These are phyloP conservation scores for Podaxis pistillaris DNA, from an alignment of 768 basidiomycete genomes.

Conservation along the genomic window DNA sequence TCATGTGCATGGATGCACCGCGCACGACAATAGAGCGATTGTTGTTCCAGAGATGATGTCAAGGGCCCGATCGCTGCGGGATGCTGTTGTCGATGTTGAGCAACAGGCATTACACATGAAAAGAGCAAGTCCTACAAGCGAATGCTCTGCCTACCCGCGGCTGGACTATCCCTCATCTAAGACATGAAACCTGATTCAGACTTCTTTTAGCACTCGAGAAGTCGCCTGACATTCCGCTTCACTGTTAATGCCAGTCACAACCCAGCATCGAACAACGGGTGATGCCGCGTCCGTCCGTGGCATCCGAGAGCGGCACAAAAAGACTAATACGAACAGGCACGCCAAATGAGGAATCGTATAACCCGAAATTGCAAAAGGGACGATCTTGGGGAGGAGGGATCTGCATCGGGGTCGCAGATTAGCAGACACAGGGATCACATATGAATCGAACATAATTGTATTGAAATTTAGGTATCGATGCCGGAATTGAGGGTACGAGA, in stretches of 20 bases:
- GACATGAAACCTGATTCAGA: constrained; percentile 1
- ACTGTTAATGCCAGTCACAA: not conserved
- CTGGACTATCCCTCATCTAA: not conserved
- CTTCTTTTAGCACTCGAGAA: not conserved
- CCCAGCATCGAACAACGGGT: not conserved
- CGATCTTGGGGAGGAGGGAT: constrained; percentile 5
- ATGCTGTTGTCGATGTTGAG: not conserved
- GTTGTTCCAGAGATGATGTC: not conserved
- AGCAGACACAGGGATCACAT: not conserved
- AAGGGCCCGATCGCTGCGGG: constrained; percentile 3
- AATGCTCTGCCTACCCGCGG: not conserved
- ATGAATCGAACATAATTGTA: not conserved
- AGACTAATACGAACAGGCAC: not conserved
- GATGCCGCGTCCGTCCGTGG: not conserved
- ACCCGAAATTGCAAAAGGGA: constrained; percentile 4
- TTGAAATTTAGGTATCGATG: not conserved
- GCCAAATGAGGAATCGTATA: not conserved
- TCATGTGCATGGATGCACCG: not conserved
- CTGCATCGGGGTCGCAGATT: constrained; percentile 4
- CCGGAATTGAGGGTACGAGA: not conserved
- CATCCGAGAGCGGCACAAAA: not conserved
- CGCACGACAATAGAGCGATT: not conserved
- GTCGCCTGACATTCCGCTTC: not conserved
- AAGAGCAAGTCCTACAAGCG: not conserved
- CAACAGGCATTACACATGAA: not conserved